A percentile compares a stretch with the other conserved stretches of the same genome.
Conservation (phyloP, 108 stramenopile genomes). For the Parmales sp. region DNA sequence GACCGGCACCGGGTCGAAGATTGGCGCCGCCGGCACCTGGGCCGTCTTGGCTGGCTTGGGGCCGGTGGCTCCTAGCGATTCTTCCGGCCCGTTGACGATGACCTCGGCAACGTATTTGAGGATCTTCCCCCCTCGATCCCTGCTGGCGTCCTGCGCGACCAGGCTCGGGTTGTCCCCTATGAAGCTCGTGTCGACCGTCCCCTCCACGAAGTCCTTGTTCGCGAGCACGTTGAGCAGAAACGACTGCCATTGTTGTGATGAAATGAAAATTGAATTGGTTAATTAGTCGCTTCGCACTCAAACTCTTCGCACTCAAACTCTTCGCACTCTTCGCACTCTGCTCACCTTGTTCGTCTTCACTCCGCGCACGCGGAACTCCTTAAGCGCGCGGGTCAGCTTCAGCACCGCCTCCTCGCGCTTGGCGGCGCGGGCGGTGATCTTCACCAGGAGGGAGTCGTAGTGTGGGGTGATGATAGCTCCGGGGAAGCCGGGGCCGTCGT, state of each 20-base stretch:
- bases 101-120: slow-evolving; percentile 69
- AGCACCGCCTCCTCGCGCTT: slow-evolving; percentile 66
- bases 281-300: not conserved
- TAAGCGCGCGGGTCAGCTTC: slow-evolving; percentile 62
- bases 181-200: slow-evolving; percentile 79
- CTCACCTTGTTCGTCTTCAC: slow-evolving; percentile 32
- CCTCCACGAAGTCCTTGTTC: slow-evolving; percentile 74
- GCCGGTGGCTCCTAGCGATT: slow-evolving; percentile 77
- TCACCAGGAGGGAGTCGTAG: slow-evolving; percentile 68
- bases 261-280: not conserved
- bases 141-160: slow-evolving; percentile 41
- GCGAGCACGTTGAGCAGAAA: slow-evolving; percentile 80
- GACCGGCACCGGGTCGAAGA: slow-evolving; percentile 16
- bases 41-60: slow-evolving; percentile 42
- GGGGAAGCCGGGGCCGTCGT: slow-evolving; percentile 63
- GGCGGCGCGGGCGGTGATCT: slow-evolving; percentile 73
- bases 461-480: slow-evolving; percentile 39
- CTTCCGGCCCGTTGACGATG: slow-evolving; percentile 83
- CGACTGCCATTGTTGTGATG: slow-evolving; percentile 57
- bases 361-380: slow-evolving; percentile 86
- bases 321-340: not conserved
- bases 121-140: slow-evolving; percentile 54
- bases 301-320: not conserved
- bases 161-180: slow-evolving; percentile 70
- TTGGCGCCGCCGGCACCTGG: slow-evolving; percentile 61